Evolutionary conservation across 192 early-diverging fungal genomes (phyloP), one percentile per base, ranked within the genome.

Genomic region (Funneliformis geosporum): DNA sequence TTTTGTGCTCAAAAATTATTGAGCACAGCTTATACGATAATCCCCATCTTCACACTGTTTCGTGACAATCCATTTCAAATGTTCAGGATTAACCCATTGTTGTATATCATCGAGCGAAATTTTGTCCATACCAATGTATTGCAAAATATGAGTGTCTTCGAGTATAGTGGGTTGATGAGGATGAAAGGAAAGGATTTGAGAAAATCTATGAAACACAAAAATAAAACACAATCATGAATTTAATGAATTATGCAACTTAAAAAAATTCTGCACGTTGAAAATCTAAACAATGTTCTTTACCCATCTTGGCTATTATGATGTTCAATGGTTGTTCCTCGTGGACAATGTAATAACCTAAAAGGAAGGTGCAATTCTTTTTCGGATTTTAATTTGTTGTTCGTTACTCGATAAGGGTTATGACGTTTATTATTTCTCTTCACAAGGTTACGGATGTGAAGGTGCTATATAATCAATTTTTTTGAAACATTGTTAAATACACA

Each of bases 71-170:
- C 74, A 75, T 42, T 62, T 75, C 40, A 75, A 62, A 21, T 62
- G 60, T 42, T 75, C 74, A 27, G 74, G 39, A 21, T 61, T 62
- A 75, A 62, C 44, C 74, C 74, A 75, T 39, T 61, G 33, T 9
- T 75, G 74, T 40, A 75, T 62, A 62, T 75, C 74, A 11, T 62
- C 74, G 16, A 28, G 59, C 7, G 59, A 42, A 25, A 75, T 62
- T 75, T 75, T 75, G 33, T 75, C 74, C 59, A 75, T 75, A 18
- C 74, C 74, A 40, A 75, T 33, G 23, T 46, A 44, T 43, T 65
- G 43, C 6, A 78, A 28, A 21, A 78, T 67, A 0, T 67, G n/a
- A 9, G 25, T 21, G 50, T 78, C 76, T 33, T 78, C 33, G 39
- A 78, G 12, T 46, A 78, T 64, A 11, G 23, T 65, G 21, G 76